Evolutionary conservation across 164 flowering plant genomes (phyloP).

Genomic region (Umbellularia californica): DNA sequence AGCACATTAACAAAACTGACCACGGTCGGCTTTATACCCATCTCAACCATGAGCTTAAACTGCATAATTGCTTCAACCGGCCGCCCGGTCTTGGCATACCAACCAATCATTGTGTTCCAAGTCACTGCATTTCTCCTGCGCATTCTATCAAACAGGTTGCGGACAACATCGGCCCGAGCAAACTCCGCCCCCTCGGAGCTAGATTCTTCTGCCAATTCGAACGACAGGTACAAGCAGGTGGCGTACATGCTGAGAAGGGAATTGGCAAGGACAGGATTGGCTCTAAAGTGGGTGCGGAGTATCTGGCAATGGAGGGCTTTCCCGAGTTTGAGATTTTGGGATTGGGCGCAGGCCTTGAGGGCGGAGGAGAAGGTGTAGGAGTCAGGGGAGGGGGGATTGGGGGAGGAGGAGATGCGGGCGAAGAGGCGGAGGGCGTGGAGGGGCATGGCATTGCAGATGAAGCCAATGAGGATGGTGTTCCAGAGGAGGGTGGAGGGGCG

Average conservation of each 20-base stretch:
- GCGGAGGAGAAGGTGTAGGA: conserved; percentile 77
- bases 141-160: conserved; percentile 56
- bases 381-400: conserved; percentile 32
- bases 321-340: conserved; percentile 46
- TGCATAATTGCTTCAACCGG: conserved; percentile 39
- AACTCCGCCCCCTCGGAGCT: no score
- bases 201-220: conserved; percentile 1
- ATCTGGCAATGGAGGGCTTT: conserved; percentile 72
- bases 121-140: conserved; percentile 65
- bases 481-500: conserved; percentile 70
- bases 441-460: conserved; percentile 71
- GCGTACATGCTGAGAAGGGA: conserved; percentile 83
- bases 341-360: conserved; percentile 79
- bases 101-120: conserved; percentile 75
- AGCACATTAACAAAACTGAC: conserved; percentile 80
- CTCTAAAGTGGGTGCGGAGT: conserved; percentile 39
- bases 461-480: conserved; percentile 89
- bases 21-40: conserved; percentile 52
- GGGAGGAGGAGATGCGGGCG: conserved; percentile 36
- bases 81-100: conserved; percentile 60
- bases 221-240: conserved; percentile 30
- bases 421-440: conserved; percentile 66
- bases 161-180: conserved; percentile 38
- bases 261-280: conserved; percentile 65
- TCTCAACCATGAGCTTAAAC: conserved; percentile 56